phyloP scores from a whole-genome alignment of 2,329 filamentous ascomycete genomes.

The Ophiostoma angusticollis region DNA sequence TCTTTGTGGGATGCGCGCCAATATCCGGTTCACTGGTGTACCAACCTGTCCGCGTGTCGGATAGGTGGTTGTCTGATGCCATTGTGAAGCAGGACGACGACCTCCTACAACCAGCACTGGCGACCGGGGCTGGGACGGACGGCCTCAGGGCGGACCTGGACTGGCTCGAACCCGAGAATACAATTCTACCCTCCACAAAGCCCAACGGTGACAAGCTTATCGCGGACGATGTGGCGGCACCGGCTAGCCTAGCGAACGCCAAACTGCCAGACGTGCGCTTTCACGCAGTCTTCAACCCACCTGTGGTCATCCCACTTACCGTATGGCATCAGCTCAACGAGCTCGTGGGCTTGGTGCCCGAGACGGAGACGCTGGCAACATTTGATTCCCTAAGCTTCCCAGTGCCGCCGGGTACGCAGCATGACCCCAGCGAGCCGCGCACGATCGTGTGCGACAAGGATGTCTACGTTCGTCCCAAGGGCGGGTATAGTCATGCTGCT shows the following conservation, averaged over 20 bases:
- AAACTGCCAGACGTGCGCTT: constrained; percentile 62
- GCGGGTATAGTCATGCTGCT: not conserved
- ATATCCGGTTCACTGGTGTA: constrained; percentile 29
- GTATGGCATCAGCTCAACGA: constrained; percentile 51
- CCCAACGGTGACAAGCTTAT: constrained; percentile 8
- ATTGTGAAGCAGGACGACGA: constrained; percentile 46
- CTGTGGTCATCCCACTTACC: constrained; percentile 53
- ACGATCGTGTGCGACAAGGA: constrained; percentile 37
- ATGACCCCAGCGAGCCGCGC: constrained; percentile 45
- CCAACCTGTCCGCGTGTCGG: constrained; percentile 55
- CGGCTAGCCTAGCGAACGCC: constrained; percentile 27
- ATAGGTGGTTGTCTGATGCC: constrained; percentile 57
- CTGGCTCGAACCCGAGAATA: constrained; percentile 60
- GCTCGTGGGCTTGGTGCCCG: constrained; percentile 35
- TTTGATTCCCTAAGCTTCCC: constrained; percentile 49
- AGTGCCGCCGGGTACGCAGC: constrained; percentile 31
- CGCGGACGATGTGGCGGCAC: constrained; percentile 11
- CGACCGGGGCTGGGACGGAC: constrained; percentile 18
- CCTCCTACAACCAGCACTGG: too few species aligned
- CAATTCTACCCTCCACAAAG: constrained; percentile 12
- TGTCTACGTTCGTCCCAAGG: constrained; percentile 25
- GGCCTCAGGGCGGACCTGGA: constrained; percentile 34
- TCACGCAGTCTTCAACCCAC: constrained; percentile 60
- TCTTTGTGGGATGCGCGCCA: constrained; percentile 52
- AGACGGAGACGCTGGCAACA: constrained; percentile 31